These are phyloP conservation scores for Ceriops zippeliana DNA, from an alignment of 345 rosid genomes.

Conservation along the genomic window DNA sequence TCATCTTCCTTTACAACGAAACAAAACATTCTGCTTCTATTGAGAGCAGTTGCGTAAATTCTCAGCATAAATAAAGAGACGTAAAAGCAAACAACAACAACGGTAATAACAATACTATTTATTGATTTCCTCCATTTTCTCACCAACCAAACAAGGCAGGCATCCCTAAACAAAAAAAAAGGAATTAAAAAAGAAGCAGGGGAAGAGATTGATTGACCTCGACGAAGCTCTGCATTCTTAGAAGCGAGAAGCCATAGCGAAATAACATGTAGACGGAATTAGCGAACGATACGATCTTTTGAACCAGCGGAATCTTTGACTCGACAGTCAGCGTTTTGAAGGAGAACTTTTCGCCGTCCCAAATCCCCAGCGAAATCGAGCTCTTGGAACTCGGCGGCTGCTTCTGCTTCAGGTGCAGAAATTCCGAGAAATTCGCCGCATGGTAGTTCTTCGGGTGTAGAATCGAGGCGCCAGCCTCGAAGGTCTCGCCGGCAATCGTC, in stretches of 20 bases:
- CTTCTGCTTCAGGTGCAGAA: conserved; percentile 43
- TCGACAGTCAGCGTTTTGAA: conserved; percentile 50
- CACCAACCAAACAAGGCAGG: neutral
- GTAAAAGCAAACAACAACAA: neutral
- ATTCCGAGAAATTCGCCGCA: conserved; percentile 54
- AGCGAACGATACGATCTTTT: conserved; percentile 52
- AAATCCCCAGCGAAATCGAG: conserved; percentile 57
- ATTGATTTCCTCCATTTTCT: neutral
- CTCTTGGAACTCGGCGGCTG: conserved; percentile 46
- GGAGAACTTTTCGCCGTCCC: conserved; percentile 67
- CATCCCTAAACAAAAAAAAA: too few species aligned
- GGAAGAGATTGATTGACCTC: conserved; percentile 37
- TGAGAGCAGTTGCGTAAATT: neutral
- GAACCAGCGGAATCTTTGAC: conserved; percentile 39
- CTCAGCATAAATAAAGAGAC: neutral
- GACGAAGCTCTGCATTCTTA: conserved; percentile 63
- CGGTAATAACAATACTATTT: too few species aligned
- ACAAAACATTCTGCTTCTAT: too few species aligned
- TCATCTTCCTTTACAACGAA: too few species aligned
- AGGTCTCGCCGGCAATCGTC: conserved; percentile 50
- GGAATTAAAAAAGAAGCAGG: neutral
- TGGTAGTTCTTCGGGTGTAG: conserved; percentile 85
- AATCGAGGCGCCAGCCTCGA: conserved; percentile 90
- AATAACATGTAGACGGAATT: conserved; percentile 52
- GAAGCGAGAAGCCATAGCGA: conserved; percentile 75